Conservation (phyloP, 1,284 basidiomycete genomes). For the Pseudozyma flocculosa region DNA sequence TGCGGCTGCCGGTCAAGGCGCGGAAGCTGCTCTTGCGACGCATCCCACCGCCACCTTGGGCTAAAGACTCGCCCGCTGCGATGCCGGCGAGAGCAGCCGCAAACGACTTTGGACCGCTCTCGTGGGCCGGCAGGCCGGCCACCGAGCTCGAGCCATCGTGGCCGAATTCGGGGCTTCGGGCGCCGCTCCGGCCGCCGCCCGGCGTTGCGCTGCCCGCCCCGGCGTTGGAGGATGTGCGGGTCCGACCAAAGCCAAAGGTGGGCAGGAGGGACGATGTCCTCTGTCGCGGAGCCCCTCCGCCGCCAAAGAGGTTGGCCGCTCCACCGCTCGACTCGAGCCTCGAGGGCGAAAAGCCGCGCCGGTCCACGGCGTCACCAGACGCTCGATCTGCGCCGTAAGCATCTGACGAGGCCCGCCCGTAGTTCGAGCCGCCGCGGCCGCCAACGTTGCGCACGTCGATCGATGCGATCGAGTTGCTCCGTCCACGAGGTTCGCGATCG, state of each 20-base stretch:
- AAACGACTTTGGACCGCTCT: background rate
- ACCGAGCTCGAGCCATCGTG: too few species aligned
- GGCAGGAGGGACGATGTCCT: conserved; percentile 45
- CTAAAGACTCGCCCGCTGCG: background rate
- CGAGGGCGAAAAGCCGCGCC: conserved; percentile 10
- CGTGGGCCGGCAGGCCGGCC: too few species aligned
- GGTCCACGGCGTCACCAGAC: too few species aligned
- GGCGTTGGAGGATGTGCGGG: conserved; percentile 25
- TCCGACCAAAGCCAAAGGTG: conserved; percentile 29
- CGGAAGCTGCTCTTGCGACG: background rate
- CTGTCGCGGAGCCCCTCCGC: conserved; percentile 11
- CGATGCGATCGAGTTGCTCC: too few species aligned
- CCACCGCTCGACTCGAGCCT: conserved; percentile 41
- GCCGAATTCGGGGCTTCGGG: too few species aligned
- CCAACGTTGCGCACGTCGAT: too few species aligned
- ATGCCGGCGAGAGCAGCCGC: background rate
- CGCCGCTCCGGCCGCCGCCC: too few species aligned
- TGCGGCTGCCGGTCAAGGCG: background rate
- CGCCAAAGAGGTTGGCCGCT: conserved; percentile 39
- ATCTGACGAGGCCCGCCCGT: too few species aligned
- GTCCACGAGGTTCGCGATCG: too few species aligned
- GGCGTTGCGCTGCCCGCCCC: conserved; percentile 10
- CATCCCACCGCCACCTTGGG: too few species aligned
- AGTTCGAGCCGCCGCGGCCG: too few species aligned
- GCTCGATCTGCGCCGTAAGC: too few species aligned